Evolutionary conservation across 1,139 yeast species (phyloP), one percentile per base, ranked within the genome.

Genomic region (Yamadazyma trypodendri): DNA sequence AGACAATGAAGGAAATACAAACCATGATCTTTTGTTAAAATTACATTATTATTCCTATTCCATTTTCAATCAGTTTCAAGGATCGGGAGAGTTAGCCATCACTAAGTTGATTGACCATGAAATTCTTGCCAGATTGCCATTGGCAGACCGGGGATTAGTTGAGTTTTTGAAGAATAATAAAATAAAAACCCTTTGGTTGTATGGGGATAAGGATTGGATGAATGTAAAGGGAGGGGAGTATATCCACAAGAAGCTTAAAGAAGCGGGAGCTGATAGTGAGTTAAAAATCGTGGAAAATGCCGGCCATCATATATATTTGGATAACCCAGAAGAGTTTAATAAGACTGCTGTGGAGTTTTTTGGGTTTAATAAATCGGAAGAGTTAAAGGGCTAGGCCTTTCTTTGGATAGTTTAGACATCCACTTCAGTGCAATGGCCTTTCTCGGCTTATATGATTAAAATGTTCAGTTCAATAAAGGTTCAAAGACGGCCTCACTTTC

Each of bases 201-300:
- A 70, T 40, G 76, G 74, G 1, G 72, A 65, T 9, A 61, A 60
- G 31, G 74, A 69, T 42, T 69, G 75, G 75, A 69, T 69, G 75
- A 70, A 70, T 39, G 35, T 44, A 6, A 59, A 60, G 18, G 76
- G 76, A 2, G 76, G 76, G 1, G 50, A 58, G 38, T 59, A 61
- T 41, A 60, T 69, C 18, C 53, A 48, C 37, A 56, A 63, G 6
- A 52, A 58, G 32, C 47, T 69, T 3, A 31, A 43, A 10, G 41
- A 44, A 6, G 35, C 48, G 25, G 56, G 54, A 8, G 48, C 51
- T 8, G 39, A 48, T 3, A 37, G 55, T 13, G 42, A 46, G 3
- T 64, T 57, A 35, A 41, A 48, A 32, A 42, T 61, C 8, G 47
- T 70, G n/a, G 42, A 55, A 22, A 54, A 62, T 49, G 73, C 75